Conservation (phyloP, 2,329 filamentous ascomycete genomes). For the Diaporthe nobilis region DNA sequence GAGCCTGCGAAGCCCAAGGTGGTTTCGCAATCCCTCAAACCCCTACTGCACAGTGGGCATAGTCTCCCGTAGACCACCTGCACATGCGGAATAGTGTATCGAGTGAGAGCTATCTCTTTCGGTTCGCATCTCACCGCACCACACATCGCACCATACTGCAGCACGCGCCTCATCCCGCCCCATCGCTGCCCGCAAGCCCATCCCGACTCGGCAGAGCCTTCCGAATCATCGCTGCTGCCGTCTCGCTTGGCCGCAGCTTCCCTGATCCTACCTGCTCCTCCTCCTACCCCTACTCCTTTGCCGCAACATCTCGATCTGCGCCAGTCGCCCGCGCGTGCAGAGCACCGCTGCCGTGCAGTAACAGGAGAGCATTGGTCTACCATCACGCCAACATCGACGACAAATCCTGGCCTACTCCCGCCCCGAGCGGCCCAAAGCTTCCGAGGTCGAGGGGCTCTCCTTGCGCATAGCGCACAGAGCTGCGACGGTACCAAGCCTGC, state of each 20-base stretch:
- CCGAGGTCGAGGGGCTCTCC: not conserved
- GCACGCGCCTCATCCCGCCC: not conserved
- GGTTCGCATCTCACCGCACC: constrained; percentile 8
- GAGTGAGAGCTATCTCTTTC: not conserved
- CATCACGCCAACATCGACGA: not conserved
- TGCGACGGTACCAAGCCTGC: constrained; percentile 18
- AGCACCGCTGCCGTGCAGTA: not conserved
- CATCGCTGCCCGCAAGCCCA: constrained; percentile 10
- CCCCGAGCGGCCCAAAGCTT: not conserved
- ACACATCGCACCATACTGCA: not conserved
- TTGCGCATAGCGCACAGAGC: not conserved
- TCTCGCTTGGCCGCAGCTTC: not conserved
- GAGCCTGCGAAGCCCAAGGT: constrained; percentile 1
- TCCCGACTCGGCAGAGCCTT: constrained; percentile 26
- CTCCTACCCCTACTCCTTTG: not conserved
- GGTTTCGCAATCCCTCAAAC: constrained; percentile 25
- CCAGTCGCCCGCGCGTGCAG: not conserved
- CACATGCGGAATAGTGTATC: not conserved
- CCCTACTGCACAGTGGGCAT: constrained; percentile 12
- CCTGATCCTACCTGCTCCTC: not conserved
- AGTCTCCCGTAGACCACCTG: constrained; percentile 13
- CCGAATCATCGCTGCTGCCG: constrained; percentile 1
- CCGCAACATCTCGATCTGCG: not conserved
- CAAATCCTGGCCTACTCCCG: not conserved
- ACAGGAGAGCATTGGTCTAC: not conserved